phyloP scores from a whole-genome alignment of 441 rosid genomes.

The Hura crepitans region DNA sequence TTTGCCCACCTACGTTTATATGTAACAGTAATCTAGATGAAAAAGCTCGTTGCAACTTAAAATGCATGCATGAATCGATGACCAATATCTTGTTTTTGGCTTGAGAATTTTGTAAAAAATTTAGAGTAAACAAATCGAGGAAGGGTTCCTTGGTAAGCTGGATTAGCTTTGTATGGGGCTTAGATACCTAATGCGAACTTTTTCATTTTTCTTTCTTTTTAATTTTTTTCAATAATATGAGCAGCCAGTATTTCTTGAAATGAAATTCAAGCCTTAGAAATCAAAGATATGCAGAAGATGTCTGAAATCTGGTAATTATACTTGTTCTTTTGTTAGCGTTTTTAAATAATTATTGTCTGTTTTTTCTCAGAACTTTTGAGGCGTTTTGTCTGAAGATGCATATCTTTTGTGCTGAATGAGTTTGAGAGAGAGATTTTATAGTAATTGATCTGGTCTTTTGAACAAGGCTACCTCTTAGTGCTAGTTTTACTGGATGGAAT shows the following conservation, averaged over 20 bases:
- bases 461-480: neutral
- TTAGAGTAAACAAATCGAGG: neutral
- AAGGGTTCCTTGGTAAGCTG: neutral
- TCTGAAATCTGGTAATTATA: neutral
- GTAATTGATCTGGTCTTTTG: neutral
- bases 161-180: neutral
- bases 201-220: neutral
- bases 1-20: neutral
- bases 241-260: neutral
- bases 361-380: neutral
- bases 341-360: neutral
- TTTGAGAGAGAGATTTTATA: slow-evolving; percentile 1
- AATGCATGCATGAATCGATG: neutral
- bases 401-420: neutral
- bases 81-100: neutral
- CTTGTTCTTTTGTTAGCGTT: neutral
- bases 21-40: neutral
- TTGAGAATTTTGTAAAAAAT: neutral
- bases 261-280: neutral
- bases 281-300: neutral
- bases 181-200: neutral
- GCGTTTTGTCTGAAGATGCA: neutral
- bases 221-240: neutral
- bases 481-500: neutral
- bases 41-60: neutral